A percentile compares a stretch with the other conserved stretches of the same genome.
Evolutionary conservation across 2,329 filamentous ascomycete genomes (phyloP).

Genomic region (Exserohilum turcica): DNA sequence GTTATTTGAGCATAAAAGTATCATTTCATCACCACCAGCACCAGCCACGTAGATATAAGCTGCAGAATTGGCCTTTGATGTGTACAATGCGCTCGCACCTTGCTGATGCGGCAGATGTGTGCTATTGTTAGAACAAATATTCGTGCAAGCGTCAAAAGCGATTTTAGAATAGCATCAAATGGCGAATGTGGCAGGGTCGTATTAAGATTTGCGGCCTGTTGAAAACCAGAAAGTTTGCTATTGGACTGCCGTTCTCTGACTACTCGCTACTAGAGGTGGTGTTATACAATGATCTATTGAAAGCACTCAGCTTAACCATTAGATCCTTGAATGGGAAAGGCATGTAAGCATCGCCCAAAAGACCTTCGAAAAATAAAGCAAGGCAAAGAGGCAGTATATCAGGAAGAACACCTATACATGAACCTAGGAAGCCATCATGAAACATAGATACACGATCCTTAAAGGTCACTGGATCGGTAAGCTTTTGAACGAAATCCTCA

Average conservation of each 20-base stretch:
- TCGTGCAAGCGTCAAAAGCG: neutral
- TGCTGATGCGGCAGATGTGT: neutral
- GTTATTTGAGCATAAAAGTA: too few species aligned
- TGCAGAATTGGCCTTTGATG: too few species aligned
- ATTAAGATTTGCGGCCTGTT: neutral
- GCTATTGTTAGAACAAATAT: neutral
- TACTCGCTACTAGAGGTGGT: neutral
- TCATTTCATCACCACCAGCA: too few species aligned
- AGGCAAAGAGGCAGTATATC: conserved; percentile 3
- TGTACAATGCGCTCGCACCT: too few species aligned
- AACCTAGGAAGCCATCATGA: neutral
- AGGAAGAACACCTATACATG: neutral
- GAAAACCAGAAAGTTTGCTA: neutral
- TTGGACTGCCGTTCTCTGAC: neutral
- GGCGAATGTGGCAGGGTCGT: neutral
- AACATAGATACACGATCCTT: conserved; percentile 3
- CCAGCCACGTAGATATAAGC: too few species aligned
- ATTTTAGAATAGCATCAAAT: neutral
- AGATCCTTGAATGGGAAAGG: conserved; percentile 1
- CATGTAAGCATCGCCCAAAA: conserved; percentile 4
- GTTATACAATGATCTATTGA: neutral
- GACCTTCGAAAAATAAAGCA: conserved; percentile 5
- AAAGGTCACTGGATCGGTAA: neutral
- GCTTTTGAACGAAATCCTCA: too few species aligned
- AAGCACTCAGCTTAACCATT: neutral